A percentile compares a stretch with the other conserved stretches of the same genome.
Conservation (phyloP, 2,329 filamentous ascomycete species). For the Westerdykella aurantiaca region DNA sequence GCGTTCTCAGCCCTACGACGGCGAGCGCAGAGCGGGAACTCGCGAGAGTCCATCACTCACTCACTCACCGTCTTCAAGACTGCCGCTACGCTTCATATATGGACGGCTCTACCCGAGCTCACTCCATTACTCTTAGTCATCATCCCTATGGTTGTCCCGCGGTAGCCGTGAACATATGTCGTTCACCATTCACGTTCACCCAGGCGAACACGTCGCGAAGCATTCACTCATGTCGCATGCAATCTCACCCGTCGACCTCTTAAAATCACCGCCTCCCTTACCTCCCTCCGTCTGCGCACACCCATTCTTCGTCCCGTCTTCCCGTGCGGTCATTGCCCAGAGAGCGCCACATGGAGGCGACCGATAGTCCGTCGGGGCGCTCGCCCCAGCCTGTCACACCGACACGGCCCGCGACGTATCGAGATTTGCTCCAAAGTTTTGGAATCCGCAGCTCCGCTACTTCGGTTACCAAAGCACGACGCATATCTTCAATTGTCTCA, state of each 20-base stretch:
- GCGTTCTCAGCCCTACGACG: neutral
- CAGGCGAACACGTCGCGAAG: neutral
- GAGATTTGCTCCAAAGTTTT: slow-evolving; percentile 27
- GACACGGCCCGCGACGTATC: neutral
- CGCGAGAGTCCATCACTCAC: neutral
- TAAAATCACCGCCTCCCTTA: neutral
- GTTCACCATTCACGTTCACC: neutral
- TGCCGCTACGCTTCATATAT: too few relatives aligned
- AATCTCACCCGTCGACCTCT: neutral
- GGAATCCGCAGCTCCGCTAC: slow-evolving; percentile 24
- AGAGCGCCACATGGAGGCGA: neutral
- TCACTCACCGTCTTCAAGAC: neutral
- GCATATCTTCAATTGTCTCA: slow-evolving; percentile 8
- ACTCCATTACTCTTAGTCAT: too few relatives aligned
- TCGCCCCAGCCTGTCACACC: neutral
- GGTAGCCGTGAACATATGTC: too few relatives aligned
- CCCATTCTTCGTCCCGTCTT: neutral
- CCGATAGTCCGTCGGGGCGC: neutral
- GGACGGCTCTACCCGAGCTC: too few relatives aligned
- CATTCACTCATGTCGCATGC: neutral
- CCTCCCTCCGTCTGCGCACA: neutral
- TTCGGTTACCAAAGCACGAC: slow-evolving; percentile 28
- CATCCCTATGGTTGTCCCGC: too few relatives aligned
- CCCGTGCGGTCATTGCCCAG: neutral
- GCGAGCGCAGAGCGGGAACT: neutral